Base-by-base conservation (phyloP, 306 rosid species). In the Medicago ruthenica region DNA sequence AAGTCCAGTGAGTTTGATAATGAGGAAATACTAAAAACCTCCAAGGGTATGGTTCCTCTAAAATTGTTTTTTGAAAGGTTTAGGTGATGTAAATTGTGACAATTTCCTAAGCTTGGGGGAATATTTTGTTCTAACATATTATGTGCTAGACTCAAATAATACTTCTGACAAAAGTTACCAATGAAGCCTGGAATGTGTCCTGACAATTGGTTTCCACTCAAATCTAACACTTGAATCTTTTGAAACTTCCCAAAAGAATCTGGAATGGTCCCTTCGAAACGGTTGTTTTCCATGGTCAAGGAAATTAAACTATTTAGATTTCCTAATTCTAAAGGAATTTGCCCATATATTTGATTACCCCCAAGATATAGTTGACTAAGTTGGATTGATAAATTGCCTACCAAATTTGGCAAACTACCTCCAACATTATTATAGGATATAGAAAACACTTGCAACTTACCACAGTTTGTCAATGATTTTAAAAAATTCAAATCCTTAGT, bases 91-190 rank as follows among this genome's bases (percentile, higher is more conserved):
- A 87, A 57, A 5, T 14, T 21, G 44, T 65, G 12, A 21, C 75
- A 79, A 1, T 76, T 50, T 16, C 55, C 70, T 9, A 87, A 51
- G n/a, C 31, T 57, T 4, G 44, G 36, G 40, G 88, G 83, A 74
- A 84, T 78, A 53, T 2, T 71, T 67, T 87, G 87, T 48, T 66
- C 27, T 12, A 85, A 48, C 45, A 70, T 62, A 67, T 84, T 84
- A 0, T 1, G 4, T 0, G 17, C 39, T 0, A 84, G 27, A 3
- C 6, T 0, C 0, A 74, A 7, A 0, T 0, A 47, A 47, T 2
- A 36, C 10, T 84, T 9, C 0, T 67, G 70, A 3, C 59, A 77
- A 31, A 85, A 83, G 24, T 82, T 85, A 0, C 87, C 80, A 27
- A 82, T 39, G 3, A 58, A 59, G 3, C 47, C 0, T 8, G 78